phyloP scores from a whole-genome alignment of 1,284 basidiomycete species.

The Waitea zeae region DNA sequence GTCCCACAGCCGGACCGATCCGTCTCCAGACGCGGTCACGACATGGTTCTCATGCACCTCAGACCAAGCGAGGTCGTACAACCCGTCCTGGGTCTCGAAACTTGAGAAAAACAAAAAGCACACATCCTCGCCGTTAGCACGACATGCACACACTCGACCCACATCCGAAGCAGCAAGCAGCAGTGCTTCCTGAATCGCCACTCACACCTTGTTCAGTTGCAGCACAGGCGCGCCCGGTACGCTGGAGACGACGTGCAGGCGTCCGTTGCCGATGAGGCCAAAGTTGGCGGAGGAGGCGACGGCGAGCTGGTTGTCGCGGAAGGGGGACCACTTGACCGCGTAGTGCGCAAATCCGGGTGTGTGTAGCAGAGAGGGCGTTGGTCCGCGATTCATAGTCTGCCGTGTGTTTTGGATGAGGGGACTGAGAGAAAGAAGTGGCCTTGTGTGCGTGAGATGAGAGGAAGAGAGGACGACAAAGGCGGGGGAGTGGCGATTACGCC shows the following conservation, averaged over 20 bases:
- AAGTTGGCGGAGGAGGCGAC: constrained; percentile 89
- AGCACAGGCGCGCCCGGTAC: constrained; percentile 25
- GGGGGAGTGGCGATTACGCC: too few species aligned
- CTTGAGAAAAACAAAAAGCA: constrained; percentile 25
- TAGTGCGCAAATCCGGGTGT: constrained; percentile 86
- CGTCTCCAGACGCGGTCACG: constrained; percentile 80
- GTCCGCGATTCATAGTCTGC: too few species aligned
- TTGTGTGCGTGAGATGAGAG: too few species aligned
- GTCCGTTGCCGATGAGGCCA: constrained; percentile 88
- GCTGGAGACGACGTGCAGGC: constrained; percentile 55
- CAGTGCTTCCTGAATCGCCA: constrained; percentile 48
- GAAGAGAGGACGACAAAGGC: too few species aligned
- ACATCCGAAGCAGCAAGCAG: constrained; percentile 12
- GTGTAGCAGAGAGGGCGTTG: constrained; percentile 35
- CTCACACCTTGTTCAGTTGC: constrained; percentile 25
- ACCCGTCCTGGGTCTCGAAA: constrained; percentile 87
- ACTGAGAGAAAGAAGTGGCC: too few species aligned
- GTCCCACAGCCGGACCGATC: constrained; percentile 87
- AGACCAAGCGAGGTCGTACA: constrained; percentile 88
- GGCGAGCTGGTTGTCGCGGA: constrained; percentile 69
- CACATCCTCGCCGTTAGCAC: constrained; percentile 5
- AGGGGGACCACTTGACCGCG: constrained; percentile 81
- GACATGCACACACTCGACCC: constrained; percentile 11
- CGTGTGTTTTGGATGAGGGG: too few species aligned
- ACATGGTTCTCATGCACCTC: constrained; percentile 92